Percentiles rank a stretch among this genome's conserved stretches.
phyloP scores from a whole-genome alignment of 1,284 basidiomycete species.

The Inonotus obliquus region DNA sequence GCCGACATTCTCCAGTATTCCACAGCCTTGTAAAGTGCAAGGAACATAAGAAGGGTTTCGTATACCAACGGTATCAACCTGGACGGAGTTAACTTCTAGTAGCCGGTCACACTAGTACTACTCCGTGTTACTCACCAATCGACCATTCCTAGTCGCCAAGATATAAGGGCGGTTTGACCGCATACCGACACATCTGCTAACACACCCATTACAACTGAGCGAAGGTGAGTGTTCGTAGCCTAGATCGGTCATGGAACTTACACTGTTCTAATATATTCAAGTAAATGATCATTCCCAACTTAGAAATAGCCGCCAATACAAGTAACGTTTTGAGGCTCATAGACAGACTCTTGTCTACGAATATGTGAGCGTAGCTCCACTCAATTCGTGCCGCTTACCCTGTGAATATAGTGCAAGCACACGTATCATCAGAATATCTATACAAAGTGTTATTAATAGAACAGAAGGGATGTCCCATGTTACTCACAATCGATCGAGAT shows the following conservation, averaged over 20 bases:
- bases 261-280: not conserved
- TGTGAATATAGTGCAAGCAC: slow-evolving; percentile 8
- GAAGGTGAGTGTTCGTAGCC: not conserved
- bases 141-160: not conserved
- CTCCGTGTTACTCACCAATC: not conserved
- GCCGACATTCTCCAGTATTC: not conserved
- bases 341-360: not conserved
- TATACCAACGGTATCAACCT: not conserved
- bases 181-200: not conserved
- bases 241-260: not conserved
- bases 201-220: not conserved
- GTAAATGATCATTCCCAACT: not conserved
- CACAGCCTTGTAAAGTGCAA: not conserved
- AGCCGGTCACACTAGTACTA: not conserved
- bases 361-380: not conserved
- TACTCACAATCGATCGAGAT: not conserved
- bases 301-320: not conserved
- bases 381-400: not conserved
- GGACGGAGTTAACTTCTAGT: not conserved
- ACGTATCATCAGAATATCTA: slow-evolving; percentile 7
- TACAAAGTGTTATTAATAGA: not conserved
- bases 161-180: not conserved
- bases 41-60: not conserved
- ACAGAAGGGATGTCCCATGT: not conserved
- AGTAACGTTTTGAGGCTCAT: not conserved